phyloP scores from a whole-genome alignment of 23 red algal genomes.

The Gracilaria caudata region DNA sequence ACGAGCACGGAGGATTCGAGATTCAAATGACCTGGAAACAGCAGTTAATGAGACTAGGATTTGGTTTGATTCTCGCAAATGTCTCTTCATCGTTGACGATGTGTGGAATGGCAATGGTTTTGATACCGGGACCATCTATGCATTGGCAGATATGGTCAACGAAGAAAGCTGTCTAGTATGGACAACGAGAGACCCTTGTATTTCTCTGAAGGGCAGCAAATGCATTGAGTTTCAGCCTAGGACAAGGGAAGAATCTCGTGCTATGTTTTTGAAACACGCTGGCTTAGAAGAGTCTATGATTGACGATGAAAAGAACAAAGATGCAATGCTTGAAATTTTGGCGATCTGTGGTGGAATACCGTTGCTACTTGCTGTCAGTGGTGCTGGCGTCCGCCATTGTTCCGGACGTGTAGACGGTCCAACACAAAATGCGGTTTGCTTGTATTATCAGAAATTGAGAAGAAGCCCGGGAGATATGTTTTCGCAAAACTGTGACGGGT shows the following conservation, averaged over 20 bases:
- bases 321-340: background rate
- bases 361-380: background rate
- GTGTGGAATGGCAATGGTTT: background rate
- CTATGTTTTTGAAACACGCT: background rate
- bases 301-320: background rate
- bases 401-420: background rate
- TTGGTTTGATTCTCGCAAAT: constrained; percentile 4
- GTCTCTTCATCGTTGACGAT: constrained; percentile 18
- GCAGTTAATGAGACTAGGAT: background rate
- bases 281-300: background rate
- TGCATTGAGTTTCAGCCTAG: background rate
- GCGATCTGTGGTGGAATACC: background rate
- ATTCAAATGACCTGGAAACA: background rate
- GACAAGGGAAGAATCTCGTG: background rate
- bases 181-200: background rate
- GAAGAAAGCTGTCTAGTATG: background rate
- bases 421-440: background rate
- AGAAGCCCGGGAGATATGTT: background rate
- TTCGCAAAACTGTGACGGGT: background rate
- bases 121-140: background rate
- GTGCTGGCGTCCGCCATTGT: background rate
- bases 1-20: background rate
- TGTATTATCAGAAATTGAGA: background rate
- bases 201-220: background rate
- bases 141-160: background rate